These are phyloP conservation scores for Domatiomyces catenatus DNA, from an alignment of 2,329 filamentous ascomycete species.

Conservation along the genomic window DNA sequence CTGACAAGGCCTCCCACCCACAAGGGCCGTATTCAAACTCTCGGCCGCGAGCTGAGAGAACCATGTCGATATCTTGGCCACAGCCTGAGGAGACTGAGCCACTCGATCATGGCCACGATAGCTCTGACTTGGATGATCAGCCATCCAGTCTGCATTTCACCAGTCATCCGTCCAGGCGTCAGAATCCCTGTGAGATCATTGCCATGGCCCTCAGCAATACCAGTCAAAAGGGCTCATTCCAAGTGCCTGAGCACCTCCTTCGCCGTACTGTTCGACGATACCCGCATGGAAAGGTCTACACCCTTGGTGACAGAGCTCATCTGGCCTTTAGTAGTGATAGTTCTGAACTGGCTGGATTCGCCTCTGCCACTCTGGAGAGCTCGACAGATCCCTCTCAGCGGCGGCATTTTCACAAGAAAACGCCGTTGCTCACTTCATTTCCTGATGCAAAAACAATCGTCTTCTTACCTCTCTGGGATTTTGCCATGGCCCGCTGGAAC, in stretches of 20 bases:
- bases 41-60: background rate
- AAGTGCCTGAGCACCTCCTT: conserved; percentile 28
- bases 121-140: conserved; percentile 4
- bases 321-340: conserved; percentile 58
- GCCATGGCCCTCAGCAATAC: conserved; percentile 2
- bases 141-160: conserved; percentile 2
- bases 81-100: conserved; percentile 2
- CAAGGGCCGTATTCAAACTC: background rate
- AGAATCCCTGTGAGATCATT: conserved; percentile 10
- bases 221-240: conserved; percentile 5
- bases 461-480: conserved; percentile 38
- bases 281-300: conserved; percentile 38
- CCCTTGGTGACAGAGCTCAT: conserved; percentile 76
- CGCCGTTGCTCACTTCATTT: conserved; percentile 8
- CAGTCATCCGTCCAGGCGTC: conserved; percentile 16
- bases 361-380: conserved; percentile 8
- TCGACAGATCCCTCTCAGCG: conserved; percentile 16
- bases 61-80: background rate
- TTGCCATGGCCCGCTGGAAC: conserved; percentile 32
- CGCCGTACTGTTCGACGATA: conserved; percentile 30
- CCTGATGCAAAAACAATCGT: conserved; percentile 18
- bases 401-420: conserved; percentile 7
- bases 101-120: background rate
- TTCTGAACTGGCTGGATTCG: conserved; percentile 14
- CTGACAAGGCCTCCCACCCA: background rate